These are phyloP conservation scores for Perilla frutescens DNA, from an alignment of 257 asterid species.

Conservation along the genomic window DNA sequence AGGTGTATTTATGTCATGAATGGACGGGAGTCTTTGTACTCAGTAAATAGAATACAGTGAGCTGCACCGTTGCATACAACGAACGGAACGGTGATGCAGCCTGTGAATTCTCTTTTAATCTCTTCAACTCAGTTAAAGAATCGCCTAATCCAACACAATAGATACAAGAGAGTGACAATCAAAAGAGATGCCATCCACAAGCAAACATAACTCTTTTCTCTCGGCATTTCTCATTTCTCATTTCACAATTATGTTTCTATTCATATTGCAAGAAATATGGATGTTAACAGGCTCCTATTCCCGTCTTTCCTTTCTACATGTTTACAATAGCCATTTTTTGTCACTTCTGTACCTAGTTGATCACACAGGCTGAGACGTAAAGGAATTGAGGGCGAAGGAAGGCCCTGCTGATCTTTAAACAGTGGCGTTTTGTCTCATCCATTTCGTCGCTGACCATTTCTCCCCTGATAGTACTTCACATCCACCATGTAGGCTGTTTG, in stretches of 20 bases:
- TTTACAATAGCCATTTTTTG: neutral
- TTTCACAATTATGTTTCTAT: neutral
- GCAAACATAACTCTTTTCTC: conserved; percentile 1
- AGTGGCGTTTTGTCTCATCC: conserved; percentile 76
- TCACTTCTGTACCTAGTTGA: conserved; percentile 10
- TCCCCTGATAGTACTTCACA: conserved; percentile 82
- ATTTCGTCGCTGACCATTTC: conserved; percentile 95
- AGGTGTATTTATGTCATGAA: too few species aligned
- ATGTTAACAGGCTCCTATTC: neutral
- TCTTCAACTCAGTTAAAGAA: neutral
- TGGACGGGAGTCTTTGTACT: too few species aligned
- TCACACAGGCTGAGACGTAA: neutral
- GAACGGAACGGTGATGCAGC: too few species aligned
- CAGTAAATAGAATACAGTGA: too few species aligned
- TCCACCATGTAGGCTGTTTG: conserved; percentile 80
- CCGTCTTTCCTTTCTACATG: neutral
- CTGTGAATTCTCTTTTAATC: too few species aligned
- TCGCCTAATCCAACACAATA: neutral
- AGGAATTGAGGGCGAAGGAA: neutral
- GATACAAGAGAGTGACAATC: neutral
- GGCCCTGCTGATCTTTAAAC: conserved; percentile 26
- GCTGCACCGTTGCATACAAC: too few species aligned
- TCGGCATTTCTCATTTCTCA: neutral
- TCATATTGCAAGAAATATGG: conserved; percentile 14
- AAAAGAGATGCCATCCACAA: neutral